Percentiles rank a stretch among this genome's conserved stretches.
Conservation (phyloP, 768 basidiomycete genomes). For the Suillus plorans region DNA sequence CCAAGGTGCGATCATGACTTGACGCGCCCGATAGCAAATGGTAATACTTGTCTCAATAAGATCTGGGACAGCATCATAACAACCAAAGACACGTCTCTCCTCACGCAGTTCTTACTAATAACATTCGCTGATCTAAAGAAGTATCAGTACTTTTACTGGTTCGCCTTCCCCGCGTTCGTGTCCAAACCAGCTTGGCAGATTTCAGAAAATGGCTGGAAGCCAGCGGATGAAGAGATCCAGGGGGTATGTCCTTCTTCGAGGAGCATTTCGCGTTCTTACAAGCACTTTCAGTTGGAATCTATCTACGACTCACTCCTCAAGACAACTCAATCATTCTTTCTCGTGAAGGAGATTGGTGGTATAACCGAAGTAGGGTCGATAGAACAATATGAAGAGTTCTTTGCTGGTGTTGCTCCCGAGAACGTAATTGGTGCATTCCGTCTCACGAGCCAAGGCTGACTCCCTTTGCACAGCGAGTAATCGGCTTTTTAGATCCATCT, state of each 20-base stretch:
- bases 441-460: background rate
- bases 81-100: conserved; percentile 50
- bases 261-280: background rate
- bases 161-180: conserved; percentile 91
- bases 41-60: conserved; percentile 32
- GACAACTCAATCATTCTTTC: conserved; percentile 56
- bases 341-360: conserved; percentile 45
- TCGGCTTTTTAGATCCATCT: conserved; percentile 86
- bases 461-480: conserved; percentile 35
- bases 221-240: conserved; percentile 45
- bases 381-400: conserved; percentile 60
- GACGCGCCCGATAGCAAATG: background rate
- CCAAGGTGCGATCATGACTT: conserved; percentile 47
- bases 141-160: conserved; percentile 98
- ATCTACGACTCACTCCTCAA: conserved; percentile 51
- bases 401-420: conserved; percentile 40
- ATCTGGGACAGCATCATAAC: conserved; percentile 66
- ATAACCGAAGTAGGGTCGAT: conserved; percentile 48
- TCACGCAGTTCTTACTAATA: conserved; percentile 84
- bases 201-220: conserved; percentile 55
- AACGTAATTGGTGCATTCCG: conserved; percentile 32
- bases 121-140: conserved; percentile 98
- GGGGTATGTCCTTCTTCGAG: background rate
- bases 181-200: conserved; percentile 92
- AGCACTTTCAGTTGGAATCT: conserved; percentile 42